Percentiles rank a stretch among this genome's conserved stretches.
Evolutionary conservation across 352 stramenopile species (phyloP).

Genomic region (Phytophthora ramorum): DNA sequence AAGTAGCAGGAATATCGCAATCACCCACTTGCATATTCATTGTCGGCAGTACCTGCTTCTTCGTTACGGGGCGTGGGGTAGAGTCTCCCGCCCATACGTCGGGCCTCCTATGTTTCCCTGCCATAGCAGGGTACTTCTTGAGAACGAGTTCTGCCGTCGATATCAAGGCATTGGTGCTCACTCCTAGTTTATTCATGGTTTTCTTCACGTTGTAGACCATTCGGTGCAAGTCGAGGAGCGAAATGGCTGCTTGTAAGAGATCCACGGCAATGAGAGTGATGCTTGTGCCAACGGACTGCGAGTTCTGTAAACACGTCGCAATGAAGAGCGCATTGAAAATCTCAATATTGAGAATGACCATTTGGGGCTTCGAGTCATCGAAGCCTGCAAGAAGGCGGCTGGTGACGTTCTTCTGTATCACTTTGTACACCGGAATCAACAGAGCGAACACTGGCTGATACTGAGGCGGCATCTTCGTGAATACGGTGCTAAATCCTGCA

Average conservation of each 20-base stretch:
- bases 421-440: constrained; percentile 47
- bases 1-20: constrained; percentile 4
- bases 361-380: constrained; percentile 28
- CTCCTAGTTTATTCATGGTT: constrained; percentile 11
- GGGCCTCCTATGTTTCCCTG: neutral
- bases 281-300: constrained; percentile 23
- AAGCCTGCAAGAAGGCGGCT: constrained; percentile 20
- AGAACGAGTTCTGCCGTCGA: constrained; percentile 5
- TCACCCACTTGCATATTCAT: constrained; percentile 7
- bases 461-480: constrained; percentile 12
- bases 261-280: constrained; percentile 29
- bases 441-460: constrained; percentile 44
- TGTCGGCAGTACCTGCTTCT: constrained; percentile 23
- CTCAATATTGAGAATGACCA: constrained; percentile 36
- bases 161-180: constrained; percentile 12
- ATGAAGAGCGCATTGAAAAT: constrained; percentile 42
- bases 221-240: constrained; percentile 20
- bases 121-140: neutral
- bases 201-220: constrained; percentile 22
- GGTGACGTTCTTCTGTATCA: constrained; percentile 44
- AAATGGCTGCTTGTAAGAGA: constrained; percentile 18
- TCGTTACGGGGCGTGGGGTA: neutral
- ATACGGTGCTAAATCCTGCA: constrained; percentile 13
- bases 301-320: constrained; percentile 27
- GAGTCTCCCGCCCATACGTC: neutral